Evolutionary conservation across 2,329 filamentous ascomycete species (phyloP).

Genomic region (Dactylellina sp.): DNA sequence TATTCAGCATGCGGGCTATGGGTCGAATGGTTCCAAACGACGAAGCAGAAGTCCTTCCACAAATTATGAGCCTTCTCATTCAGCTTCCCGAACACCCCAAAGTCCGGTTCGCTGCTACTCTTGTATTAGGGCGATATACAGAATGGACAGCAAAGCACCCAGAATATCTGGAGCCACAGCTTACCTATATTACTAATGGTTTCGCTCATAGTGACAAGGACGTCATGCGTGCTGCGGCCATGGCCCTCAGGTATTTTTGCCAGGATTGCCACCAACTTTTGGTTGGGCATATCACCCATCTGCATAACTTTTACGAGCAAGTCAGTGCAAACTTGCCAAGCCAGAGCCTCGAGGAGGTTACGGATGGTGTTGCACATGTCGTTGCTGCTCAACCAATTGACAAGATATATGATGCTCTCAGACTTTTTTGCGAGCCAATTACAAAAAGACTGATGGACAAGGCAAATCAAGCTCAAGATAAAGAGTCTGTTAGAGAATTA

Average conservation of each 20-base stretch:
- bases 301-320: constrained; percentile 92
- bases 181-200: constrained; percentile 93
- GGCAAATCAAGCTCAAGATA: constrained; percentile 84
- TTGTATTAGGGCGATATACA: constrained; percentile 95
- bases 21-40: constrained; percentile 94
- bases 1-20: constrained; percentile 96
- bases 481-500: constrained; percentile 84
- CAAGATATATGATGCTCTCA: constrained; percentile 85
- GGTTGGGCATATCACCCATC: constrained; percentile 81
- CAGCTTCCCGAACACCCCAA: constrained; percentile 97
- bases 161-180: constrained; percentile 89
- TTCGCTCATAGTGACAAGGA: constrained; percentile 91
- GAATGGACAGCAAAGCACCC: constrained; percentile 97
- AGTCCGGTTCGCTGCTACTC: constrained; percentile 97
- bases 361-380: constrained; percentile 92
- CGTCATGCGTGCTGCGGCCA: constrained; percentile 87
- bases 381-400: constrained; percentile 84
- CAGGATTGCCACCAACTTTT: constrained; percentile 91
- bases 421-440: constrained; percentile 92
- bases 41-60: constrained; percentile 85
- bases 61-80: constrained; percentile 91
- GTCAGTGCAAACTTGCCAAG: constrained; percentile 87
- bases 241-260: constrained; percentile 97
- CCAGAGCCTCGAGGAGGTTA: constrained; percentile 92
- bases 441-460: constrained; percentile 85